These are phyloP conservation scores for Pinus taeda DNA, from an alignment of 75 land plant genomes.

Conservation along the genomic window DNA sequence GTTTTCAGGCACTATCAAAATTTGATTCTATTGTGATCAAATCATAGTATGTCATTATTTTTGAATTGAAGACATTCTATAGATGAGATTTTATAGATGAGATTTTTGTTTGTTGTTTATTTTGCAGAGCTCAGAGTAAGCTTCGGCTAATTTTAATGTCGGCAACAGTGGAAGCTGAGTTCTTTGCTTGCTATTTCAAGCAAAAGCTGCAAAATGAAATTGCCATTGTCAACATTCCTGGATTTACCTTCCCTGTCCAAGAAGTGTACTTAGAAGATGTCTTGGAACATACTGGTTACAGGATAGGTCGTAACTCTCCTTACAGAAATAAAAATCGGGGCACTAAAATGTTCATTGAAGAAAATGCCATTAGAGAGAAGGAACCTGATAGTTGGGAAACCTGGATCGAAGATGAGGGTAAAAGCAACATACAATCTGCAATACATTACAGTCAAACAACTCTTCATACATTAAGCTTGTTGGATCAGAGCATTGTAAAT, in stretches of 20 bases:
- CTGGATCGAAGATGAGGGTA: constrained; percentile 14
- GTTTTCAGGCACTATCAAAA: neutral
- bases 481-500: constrained; percentile 36
- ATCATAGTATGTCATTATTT: neutral
- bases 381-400: constrained; percentile 25
- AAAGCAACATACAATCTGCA: neutral
- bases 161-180: constrained; percentile 29
- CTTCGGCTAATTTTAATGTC: constrained; percentile 35
- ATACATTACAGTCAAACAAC: constrained; percentile 24
- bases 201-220: neutral
- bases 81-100: constrained; percentile 10
- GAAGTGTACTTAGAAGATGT: constrained; percentile 33
- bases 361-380: neutral
- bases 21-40: neutral
- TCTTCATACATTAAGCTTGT: constrained; percentile 14
- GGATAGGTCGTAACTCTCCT: constrained; percentile 24
- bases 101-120: constrained; percentile 13
- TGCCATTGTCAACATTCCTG: constrained; percentile 20
- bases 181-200: constrained; percentile 23
- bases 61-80: neutral
- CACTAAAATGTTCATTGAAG: constrained; percentile 1
- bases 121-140: constrained; percentile 14
- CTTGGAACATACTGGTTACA: constrained; percentile 34
- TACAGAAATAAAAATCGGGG: constrained; percentile 14
- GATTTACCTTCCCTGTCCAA: constrained; percentile 35